Conservation (phyloP, 768 basidiomycete genomes). For the Botryobasidium botryosum region DNA sequence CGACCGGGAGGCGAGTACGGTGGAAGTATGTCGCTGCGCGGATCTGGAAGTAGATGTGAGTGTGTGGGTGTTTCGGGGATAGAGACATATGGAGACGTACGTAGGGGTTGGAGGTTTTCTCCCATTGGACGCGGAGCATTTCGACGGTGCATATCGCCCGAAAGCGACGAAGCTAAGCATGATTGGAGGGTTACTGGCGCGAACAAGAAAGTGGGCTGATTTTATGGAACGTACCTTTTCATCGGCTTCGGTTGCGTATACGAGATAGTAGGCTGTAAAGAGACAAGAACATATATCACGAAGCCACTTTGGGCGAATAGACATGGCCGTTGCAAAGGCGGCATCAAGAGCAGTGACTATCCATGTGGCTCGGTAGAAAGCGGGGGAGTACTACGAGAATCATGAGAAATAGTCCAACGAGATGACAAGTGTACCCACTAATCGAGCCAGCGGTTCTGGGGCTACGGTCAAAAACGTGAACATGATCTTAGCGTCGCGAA, state of each 20-base stretch:
- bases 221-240: conserved; percentile 55
- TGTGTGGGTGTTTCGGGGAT: too few relatives aligned
- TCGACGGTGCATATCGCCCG: conserved; percentile 90
- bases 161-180: conserved; percentile 63
- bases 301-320: conserved; percentile 80
- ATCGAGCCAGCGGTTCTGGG: conserved; percentile 79
- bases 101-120: conserved; percentile 89
- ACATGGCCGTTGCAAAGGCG: conserved; percentile 91
- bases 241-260: conserved; percentile 80
- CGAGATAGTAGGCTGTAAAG: conserved; percentile 80
- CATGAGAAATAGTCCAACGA: too few relatives aligned
- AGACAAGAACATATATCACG: conserved; percentile 71
- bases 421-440: conserved; percentile 34
- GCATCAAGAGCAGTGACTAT: conserved; percentile 89
- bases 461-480: conserved; percentile 29
- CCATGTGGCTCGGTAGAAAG: conserved; percentile 94
- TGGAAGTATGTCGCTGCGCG: conserved; percentile 37
- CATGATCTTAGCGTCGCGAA: conserved; percentile 2
- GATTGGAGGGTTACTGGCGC: neutral
- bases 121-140: conserved; percentile 92
- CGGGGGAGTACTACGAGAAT: conserved; percentile 56
- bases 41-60: conserved; percentile 29
- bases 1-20: conserved; percentile 43
- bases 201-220: neutral
- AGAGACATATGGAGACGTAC: conserved; percentile 27